These are phyloP conservation scores for Tulasnella sp. DNA, from an alignment of 768 basidiomycete species.

Conservation along the genomic window DNA sequence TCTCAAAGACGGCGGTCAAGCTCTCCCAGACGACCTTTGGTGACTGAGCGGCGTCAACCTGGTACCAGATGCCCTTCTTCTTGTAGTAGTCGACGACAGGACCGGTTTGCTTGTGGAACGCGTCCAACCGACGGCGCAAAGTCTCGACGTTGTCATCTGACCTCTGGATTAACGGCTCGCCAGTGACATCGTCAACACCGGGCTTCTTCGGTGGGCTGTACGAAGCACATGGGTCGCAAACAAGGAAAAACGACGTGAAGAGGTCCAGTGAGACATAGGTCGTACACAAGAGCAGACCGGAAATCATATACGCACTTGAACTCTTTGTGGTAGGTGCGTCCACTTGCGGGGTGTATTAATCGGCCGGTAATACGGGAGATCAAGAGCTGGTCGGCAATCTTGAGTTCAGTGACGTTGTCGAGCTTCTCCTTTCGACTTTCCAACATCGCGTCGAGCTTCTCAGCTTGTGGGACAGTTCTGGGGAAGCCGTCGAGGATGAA, in stretches of 20 bases:
- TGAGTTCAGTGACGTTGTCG: conserved; percentile 86
- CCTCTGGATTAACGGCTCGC: conserved; percentile 93
- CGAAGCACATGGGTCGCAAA: neutral
- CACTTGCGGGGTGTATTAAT: conserved; percentile 83
- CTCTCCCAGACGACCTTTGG: conserved; percentile 90
- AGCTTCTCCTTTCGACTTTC: conserved; percentile 75
- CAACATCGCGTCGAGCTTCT: conserved; percentile 94
- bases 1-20: conserved; percentile 61
- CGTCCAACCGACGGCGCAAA: conserved; percentile 76
- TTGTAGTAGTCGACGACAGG: conserved; percentile 98
- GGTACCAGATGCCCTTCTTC: conserved; percentile 81
- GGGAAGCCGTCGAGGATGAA: conserved; percentile 99
- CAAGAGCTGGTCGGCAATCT: conserved; percentile 90
- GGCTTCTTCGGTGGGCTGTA: conserved; percentile 92
- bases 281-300: neutral
- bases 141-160: conserved; percentile 98
- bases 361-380: conserved; percentile 98
- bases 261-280: neutral
- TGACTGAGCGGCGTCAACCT: conserved; percentile 90
- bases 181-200: conserved; percentile 90
- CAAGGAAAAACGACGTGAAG: neutral
- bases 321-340: conserved; percentile 90
- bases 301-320: conserved; percentile 69
- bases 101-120: conserved; percentile 92
- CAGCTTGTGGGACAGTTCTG: conserved; percentile 91